Evolutionary conservation across 2,329 filamentous ascomycete species (phyloP), one percentile per base, ranked within the genome.

Genomic region (Apiospora pterosperma): DNA sequence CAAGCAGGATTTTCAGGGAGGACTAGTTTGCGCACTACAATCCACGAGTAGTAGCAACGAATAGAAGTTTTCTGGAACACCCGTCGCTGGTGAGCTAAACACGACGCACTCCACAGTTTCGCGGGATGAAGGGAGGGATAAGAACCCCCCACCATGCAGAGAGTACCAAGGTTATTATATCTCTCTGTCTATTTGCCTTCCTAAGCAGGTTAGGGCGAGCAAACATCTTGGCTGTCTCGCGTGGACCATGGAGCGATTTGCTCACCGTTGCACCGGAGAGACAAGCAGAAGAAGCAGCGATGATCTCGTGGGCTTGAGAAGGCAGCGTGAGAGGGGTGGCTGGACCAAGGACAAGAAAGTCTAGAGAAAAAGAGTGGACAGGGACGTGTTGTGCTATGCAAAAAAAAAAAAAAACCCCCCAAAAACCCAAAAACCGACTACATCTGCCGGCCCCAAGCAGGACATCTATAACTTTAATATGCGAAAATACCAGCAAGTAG

Each of bases 91-190:
- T 55, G 48, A 55, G 48, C 48, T 55, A 55, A 21, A 34, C 7
- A 55, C n/a, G 16, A 55, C 48, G 48, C 48, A 55, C 48, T 55
- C 48, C 48, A 55, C 48, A 55, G 28, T 55, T 55, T 55, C 48
- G 48, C 48, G 48, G 48, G 48, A 55, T 55, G 48, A 52, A 34
- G 28, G 48, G n/a, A 34, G 48, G 48, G 48, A 55, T 31, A 52
- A n/a, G 28, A n/a, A 19, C 25, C 44, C 48, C 48, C 48, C 48
- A 55, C 48, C 28, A 55, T 55, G 48, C 28, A 55, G 28, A 34
- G 23, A 12, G 10, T 42, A 42, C 41, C 41, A 21, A 4, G n/a
- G n/a, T n/a, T n/a, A n/a, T n/a, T 4, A 6, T 42, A 21, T 11
- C 23, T 25, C 10, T 28, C 31, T 34, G 11, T 55, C 25, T 21